Evolutionary conservation across 2,329 filamentous ascomycete genomes (phyloP), one percentile per base, ranked within the genome.

Genomic region (Penicillium italicum): DNA sequence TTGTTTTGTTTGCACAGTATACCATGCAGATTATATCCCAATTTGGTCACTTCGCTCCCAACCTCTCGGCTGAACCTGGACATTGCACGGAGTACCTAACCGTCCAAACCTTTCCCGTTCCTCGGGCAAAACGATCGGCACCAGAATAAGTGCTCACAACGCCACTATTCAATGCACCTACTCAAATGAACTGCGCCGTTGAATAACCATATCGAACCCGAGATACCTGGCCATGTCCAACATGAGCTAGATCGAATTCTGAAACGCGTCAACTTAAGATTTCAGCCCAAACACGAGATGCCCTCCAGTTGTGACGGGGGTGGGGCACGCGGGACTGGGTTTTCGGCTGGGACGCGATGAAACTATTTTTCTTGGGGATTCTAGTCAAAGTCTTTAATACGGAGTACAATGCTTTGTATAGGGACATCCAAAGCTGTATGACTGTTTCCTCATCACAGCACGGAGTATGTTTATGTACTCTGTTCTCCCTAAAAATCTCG

Each of bases 231-330:
- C 5, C 46, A 10, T 36, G 9, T 30, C 20, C 38, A 22, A 33
- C 11, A 22, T 9, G 14, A 33, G 16, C 30, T 50, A 50, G 37
- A 4, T 9, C 24, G n/a, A 18, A 12, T 26, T 31, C 48, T 50
- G 48, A 50, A 50, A 50, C 48, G 44, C 28, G 14, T 12, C 16
- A 50, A 50, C 34, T 50, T 43, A 34, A 22, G 37, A 43, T 50
- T 16, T 41, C 37, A 18, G 37, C 37, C 10, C 34, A 26, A 48
- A 40, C 36, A 49, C 26, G 26, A 42, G 26, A 50, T 6, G 7
- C 31, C n/a, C 28, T 43, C 34, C n/a, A 11, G 11, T 26, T 26
- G 22, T n/a, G 16, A 42, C 9, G 40, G 26, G 41, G 26, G 42
- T 31, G 42, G 42, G 26, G 41, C 41, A 7, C 16, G n/a, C 24